Percentiles rank a stretch among this genome's conserved stretches.
Conservation (phyloP, 2,329 filamentous ascomycete genomes). For the Incumbomyces lentus region DNA sequence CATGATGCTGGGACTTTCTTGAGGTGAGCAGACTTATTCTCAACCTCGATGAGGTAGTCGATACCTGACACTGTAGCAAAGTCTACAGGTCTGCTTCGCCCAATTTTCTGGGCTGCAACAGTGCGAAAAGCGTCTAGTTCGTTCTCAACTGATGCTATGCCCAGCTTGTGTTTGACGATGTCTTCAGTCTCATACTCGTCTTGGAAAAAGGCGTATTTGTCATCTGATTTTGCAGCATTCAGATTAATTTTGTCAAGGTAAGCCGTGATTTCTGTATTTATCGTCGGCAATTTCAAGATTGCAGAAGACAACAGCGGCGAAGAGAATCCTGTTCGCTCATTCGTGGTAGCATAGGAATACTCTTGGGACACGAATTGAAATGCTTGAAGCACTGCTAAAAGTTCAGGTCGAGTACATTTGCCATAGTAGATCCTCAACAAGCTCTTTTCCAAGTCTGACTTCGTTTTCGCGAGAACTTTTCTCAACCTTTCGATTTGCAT, state of each 20-base stretch:
- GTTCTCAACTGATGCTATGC: constrained; percentile 84
- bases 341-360: constrained; percentile 56
- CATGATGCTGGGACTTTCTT: constrained; percentile 88
- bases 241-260: constrained; percentile 80
- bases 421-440: constrained; percentile 95
- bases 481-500: constrained; percentile 63
- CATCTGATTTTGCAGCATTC: constrained; percentile 70
- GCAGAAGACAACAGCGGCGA: constrained; percentile 61
- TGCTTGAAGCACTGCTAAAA: constrained; percentile 73
- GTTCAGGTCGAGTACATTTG: constrained; percentile 81
- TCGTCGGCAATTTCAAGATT: constrained; percentile 64
- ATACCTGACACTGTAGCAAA: constrained; percentile 84
- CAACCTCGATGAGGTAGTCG: constrained; percentile 87
- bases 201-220: constrained; percentile 90
- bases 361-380: constrained; percentile 71
- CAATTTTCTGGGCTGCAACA: constrained; percentile 60
- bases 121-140: constrained; percentile 69
- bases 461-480: constrained; percentile 58
- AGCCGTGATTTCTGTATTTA: constrained; percentile 59
- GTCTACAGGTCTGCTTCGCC: constrained; percentile 56
- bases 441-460: constrained; percentile 79
- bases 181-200: constrained; percentile 79
- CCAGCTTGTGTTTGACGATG: constrained; percentile 78
- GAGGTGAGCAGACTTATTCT: constrained; percentile 59
- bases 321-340: constrained; percentile 60